These are phyloP conservation scores for Aureobasidium sp. DNA, from an alignment of 2,329 filamentous ascomycete species.

Conservation along the genomic window DNA sequence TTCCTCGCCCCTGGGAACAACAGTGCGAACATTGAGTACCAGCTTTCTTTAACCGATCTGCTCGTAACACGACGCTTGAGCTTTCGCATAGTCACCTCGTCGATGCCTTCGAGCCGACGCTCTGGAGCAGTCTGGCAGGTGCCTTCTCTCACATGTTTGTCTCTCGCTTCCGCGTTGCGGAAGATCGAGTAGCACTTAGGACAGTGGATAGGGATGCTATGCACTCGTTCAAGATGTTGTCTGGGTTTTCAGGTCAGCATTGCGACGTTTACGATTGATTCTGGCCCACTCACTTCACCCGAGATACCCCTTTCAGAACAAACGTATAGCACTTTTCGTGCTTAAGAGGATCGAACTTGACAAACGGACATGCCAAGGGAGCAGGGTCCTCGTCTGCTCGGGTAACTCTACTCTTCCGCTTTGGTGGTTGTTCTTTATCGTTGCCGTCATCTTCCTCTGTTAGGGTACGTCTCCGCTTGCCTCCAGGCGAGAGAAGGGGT, in stretches of 20 bases:
- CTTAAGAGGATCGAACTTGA: slow-evolving; percentile 2
- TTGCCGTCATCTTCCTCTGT: background rate
- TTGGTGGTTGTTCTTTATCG: background rate
- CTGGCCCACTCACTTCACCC: background rate
- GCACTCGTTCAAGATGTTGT: slow-evolving; percentile 5
- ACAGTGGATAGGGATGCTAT: background rate
- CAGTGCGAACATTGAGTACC: slow-evolving; percentile 2
- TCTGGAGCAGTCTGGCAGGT: background rate
- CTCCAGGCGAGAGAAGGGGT: background rate
- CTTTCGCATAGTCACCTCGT: background rate
- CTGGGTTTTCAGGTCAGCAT: background rate
- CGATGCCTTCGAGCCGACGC: background rate
- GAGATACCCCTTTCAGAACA: background rate
- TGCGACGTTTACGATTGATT: background rate
- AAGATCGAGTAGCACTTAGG: slow-evolving; percentile 5
- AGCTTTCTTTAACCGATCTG: background rate
- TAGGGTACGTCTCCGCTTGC: background rate
- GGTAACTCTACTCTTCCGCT: background rate
- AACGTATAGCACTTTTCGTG: slow-evolving; percentile 6
- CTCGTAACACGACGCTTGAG: background rate
- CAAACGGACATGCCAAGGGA: slow-evolving; percentile 1
- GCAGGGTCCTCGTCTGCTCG: background rate
- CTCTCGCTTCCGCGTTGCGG: background rate
- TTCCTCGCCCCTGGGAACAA: background rate
- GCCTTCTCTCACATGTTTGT: background rate